phyloP scores from a whole-genome alignment of 164 flowering plant genomes.

The Liquidambar formosana region DNA sequence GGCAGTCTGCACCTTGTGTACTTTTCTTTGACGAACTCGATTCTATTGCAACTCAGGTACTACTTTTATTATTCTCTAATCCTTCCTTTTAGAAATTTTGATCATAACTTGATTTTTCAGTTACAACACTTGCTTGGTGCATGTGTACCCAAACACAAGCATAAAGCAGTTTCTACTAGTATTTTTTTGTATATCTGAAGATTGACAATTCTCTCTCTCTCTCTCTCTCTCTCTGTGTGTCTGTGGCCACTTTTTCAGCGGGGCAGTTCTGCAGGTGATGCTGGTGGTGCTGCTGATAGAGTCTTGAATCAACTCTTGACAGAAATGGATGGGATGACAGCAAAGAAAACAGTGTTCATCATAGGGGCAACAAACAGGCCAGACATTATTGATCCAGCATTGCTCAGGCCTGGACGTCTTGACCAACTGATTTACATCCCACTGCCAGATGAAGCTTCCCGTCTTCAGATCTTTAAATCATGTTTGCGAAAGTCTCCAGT shows the following conservation, averaged over 20 bases:
- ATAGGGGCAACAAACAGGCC: constrained; percentile 77
- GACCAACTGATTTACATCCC: constrained; percentile 72
- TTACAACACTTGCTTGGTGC: neutral
- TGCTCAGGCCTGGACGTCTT: constrained; percentile 70
- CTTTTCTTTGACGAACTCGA: constrained; percentile 79
- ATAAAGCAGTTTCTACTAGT: neutral
- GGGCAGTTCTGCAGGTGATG: constrained; percentile 62
- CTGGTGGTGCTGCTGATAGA: constrained; percentile 74
- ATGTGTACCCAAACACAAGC: neutral
- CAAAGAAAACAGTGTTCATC: constrained; percentile 69
- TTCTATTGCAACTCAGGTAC: constrained; percentile 70
- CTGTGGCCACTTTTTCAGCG: constrained; percentile 28
- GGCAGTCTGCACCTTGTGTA: constrained; percentile 70
- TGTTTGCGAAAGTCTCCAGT: constrained; percentile 64
- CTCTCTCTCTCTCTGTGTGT: no score
- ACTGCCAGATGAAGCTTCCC: constrained; percentile 66
- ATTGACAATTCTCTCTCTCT: neutral
- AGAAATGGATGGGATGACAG: constrained; percentile 77
- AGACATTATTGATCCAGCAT: constrained; percentile 67
- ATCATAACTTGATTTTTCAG: neutral
- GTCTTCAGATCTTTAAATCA: constrained; percentile 61
- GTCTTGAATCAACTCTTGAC: constrained; percentile 71
- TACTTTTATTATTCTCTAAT: neutral
- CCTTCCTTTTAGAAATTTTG: neutral
- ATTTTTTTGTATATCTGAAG: neutral